Conservation (phyloP, 1,139 yeast genomes). For the Yamadazyma pseudoaaseri region DNA sequence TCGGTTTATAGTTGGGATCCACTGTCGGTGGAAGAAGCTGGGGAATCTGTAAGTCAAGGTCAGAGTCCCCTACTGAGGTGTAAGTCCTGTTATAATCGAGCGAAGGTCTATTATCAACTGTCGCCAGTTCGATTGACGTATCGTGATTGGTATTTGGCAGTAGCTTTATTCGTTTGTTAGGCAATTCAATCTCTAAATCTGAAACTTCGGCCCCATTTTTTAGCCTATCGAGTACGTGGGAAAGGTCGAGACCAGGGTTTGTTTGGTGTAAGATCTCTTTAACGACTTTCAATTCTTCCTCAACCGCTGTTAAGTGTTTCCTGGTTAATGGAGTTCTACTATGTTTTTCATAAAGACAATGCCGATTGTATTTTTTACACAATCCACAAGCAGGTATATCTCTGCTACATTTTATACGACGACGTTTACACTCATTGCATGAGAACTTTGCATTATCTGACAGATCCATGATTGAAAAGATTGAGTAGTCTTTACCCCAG, state of each 20-base stretch:
- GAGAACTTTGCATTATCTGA: slow-evolving; percentile 5
- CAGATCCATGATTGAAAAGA: too few relatives aligned
- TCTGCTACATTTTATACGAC: slow-evolving; percentile 18
- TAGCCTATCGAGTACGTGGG: slow-evolving; percentile 7
- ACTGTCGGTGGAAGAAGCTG: slow-evolving; percentile 11
- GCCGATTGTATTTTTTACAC: slow-evolving; percentile 17
- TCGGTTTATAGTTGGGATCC: slow-evolving; percentile 3
- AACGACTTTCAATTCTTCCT: slow-evolving; percentile 15
- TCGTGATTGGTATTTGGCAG: too few relatives aligned
- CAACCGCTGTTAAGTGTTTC: slow-evolving; percentile 20
- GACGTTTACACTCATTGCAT: slow-evolving; percentile 19
- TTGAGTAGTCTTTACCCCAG: too few relatives aligned
- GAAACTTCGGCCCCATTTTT: slow-evolving; percentile 16
- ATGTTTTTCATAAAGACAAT: slow-evolving; percentile 18
- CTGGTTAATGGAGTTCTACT: slow-evolving; percentile 19
- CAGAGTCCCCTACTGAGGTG: not conserved
- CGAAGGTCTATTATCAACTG: not conserved
- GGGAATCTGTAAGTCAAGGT: slow-evolving; percentile 10
- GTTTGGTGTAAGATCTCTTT: slow-evolving; percentile 10
- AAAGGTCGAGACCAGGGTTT: slow-evolving; percentile 14
- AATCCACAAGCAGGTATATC: slow-evolving; percentile 16
- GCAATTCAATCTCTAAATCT: slow-evolving; percentile 7
- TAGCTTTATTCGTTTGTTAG: too few relatives aligned
- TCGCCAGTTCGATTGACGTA: not conserved
- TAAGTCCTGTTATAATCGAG: not conserved